Evolutionary conservation across 192 early-diverging fungal genomes (phyloP).

Genomic region (Ambispora gerdemannii): DNA sequence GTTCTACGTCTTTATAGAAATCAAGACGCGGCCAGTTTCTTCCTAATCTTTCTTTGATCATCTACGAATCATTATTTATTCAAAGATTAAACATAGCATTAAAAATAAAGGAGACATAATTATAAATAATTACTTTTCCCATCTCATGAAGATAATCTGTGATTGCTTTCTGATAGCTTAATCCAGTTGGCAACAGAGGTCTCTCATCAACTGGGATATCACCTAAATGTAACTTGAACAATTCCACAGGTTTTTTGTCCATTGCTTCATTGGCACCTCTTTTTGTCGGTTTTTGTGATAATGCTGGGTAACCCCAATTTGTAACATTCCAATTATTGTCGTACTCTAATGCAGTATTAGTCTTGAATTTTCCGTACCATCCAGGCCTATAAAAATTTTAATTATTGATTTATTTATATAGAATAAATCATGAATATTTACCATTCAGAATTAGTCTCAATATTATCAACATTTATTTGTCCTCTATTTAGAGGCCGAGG

Average conservation of each 20-base stretch:
- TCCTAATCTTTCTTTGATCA: neutral
- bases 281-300: neutral
- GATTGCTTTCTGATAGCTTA: slow-evolving; percentile 12
- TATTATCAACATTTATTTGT: neutral
- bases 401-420: neutral
- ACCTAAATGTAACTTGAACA: slow-evolving; percentile 18
- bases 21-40: neutral
- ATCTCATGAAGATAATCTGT: slow-evolving; percentile 21
- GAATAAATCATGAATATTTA: neutral
- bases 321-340: slow-evolving; percentile 5
- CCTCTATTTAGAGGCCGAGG: neutral
- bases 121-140: neutral
- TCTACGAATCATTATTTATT: neutral
- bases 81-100: neutral
- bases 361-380: neutral
- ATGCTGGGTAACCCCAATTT: slow-evolving; percentile 12
- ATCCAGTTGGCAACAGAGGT: slow-evolving; percentile 7
- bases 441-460: neutral
- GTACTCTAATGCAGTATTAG: slow-evolving; percentile 22
- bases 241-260: neutral
- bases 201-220: neutral
- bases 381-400: slow-evolving; percentile 17
- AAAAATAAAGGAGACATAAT: neutral
- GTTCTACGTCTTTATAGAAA: neutral
- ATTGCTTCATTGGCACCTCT: neutral